Base-by-base conservation (phyloP, 2,329 filamentous ascomycete species). In the Alternaria brassicae region DNA sequence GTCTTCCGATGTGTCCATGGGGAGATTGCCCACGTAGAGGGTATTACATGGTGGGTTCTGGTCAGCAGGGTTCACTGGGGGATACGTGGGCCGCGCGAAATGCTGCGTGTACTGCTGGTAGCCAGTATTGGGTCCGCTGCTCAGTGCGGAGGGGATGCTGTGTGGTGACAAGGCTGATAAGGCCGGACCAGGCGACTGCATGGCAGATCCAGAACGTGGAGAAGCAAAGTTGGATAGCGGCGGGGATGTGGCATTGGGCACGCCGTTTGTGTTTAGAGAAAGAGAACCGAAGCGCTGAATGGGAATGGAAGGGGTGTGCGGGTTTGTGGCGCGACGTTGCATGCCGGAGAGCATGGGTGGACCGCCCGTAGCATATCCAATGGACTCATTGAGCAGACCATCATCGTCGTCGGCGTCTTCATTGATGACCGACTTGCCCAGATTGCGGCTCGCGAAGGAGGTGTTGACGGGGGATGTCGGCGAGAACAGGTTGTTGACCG, bases 21-120 rank as follows among this genome's bases (percentile, higher is more conserved):
- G 95, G 41, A 99, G 82, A 72, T 99, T 98, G n/a, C 95, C 94
- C 19, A 99, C 94, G 72, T 99, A 98, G 6, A 99, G 84, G 0
- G 95, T 99, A 75, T 99, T 98, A 84, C 95, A 98, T 0, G 95
- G 95, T 1, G 94, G 94, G 70, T 98, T 97, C 78, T 97, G 91
- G 73, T 99, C 94, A 12, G 94, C 93, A 0, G 93, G 94, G 68
- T 98, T 98, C 61, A 92, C 91, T 0, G 93, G 90, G 13, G 94
- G 94, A 62, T 92, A 91, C 61, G 89, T 89, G 63, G 88, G 87
- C 71, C 83, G 85, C 63, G 81, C 83, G 67, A 85, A 90, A 60
- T 86, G 83, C 65, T 84, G 81, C 53, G 81, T 83, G 36, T 82
- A 82, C 64, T 86, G 82, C 64, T 85, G 84, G 69, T 85, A 89